These are phyloP conservation scores for Plasmodium chabaudi DNA, from an alignment of 169 alveolate genomes.

Conservation along the genomic window DNA sequence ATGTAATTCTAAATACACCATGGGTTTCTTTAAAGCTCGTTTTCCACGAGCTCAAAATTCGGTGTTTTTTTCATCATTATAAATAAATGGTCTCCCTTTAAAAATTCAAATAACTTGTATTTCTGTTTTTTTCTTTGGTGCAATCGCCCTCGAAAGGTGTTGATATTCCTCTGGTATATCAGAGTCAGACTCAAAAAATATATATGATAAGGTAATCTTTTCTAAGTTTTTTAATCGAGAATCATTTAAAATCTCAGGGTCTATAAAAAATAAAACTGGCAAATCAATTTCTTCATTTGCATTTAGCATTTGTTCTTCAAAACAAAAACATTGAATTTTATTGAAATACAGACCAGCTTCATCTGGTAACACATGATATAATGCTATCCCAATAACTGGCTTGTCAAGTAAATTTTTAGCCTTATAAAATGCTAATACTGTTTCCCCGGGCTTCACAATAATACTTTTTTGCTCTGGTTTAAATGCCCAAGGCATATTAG, in stretches of 20 bases:
- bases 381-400: conserved; percentile 92
- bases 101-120: conserved; percentile 49
- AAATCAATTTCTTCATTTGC: conserved; percentile 96
- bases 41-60: no score
- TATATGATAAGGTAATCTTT: conserved; percentile 93
- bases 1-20: no score
- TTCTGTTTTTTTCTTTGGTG: conserved; percentile 41
- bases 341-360: conserved; percentile 95
- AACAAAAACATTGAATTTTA: conserved; percentile 96
- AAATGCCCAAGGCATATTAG: conserved; percentile 90
- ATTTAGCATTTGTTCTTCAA: conserved; percentile 94
- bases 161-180: conserved; percentile 90
- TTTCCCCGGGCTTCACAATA: conserved; percentile 91
- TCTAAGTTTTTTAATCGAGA: conserved; percentile 85
- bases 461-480: conserved; percentile 89
- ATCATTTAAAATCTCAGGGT: conserved; percentile 92
- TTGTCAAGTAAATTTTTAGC: conserved; percentile 86
- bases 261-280: conserved; percentile 95
- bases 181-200: conserved; percentile 93
- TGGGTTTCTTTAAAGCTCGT: no score
- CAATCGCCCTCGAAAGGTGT: conserved; percentile 78
- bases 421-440: conserved; percentile 91
- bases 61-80: no score
- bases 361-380: conserved; percentile 93
- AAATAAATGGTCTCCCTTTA: no score